phyloP scores from a whole-genome alignment of 352 stramenopile genomes.

The Phytophthora vignae region DNA sequence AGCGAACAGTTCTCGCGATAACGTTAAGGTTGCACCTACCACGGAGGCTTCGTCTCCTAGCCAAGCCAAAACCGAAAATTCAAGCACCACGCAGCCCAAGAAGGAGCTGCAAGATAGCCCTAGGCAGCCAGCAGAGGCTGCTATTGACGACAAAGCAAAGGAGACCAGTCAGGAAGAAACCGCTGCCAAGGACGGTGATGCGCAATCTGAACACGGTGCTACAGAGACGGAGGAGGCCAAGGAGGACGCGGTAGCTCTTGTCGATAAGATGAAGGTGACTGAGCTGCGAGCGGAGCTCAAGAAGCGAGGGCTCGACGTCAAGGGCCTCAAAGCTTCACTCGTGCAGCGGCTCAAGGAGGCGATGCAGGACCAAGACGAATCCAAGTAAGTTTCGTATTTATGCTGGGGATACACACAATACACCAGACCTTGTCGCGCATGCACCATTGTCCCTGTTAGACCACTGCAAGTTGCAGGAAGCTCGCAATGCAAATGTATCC shows the following conservation, averaged over 20 bases:
- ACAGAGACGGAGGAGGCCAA: constrained; percentile 11
- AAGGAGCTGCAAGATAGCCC: constrained; percentile 15
- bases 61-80: not conserved
- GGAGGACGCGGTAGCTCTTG: constrained; percentile 27
- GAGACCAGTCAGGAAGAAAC: constrained; percentile 1
- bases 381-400: constrained; percentile 52
- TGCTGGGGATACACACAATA: constrained; percentile 33
- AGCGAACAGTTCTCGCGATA: constrained; percentile 1
- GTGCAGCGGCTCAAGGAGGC: constrained; percentile 69
- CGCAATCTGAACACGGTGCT: constrained; percentile 3
- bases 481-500: constrained; percentile 14
- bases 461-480: not conserved
- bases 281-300: constrained; percentile 75
- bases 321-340: constrained; percentile 73
- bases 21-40: not conserved
- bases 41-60: constrained; percentile 18
- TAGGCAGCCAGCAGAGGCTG: not conserved
- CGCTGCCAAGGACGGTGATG: constrained; percentile 1
- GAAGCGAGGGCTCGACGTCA: constrained; percentile 72
- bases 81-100: not conserved
- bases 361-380: constrained; percentile 44
- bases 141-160: constrained; percentile 13
- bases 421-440: constrained; percentile 20
- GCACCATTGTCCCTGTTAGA: not conserved
- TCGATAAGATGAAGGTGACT: constrained; percentile 66